phyloP scores from a whole-genome alignment of 2,329 filamentous ascomycete genomes.

The Phaeosphaeriaceae sp. region DNA sequence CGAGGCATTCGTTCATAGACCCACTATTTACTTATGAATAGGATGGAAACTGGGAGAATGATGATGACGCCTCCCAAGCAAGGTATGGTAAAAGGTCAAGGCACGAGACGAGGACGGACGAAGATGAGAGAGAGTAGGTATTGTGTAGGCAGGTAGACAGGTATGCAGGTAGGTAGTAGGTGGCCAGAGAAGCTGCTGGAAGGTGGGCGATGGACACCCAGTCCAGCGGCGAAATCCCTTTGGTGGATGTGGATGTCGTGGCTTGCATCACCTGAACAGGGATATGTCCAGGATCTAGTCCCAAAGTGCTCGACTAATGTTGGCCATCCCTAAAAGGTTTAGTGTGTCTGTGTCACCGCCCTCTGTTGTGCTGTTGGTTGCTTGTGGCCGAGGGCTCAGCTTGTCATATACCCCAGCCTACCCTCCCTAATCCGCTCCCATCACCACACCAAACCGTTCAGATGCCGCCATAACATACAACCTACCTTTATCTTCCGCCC shows the following conservation, averaged over 20 bases:
- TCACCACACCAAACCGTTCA: conserved; percentile 31
- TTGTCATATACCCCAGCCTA: conserved; percentile 18
- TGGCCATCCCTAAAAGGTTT: background rate
- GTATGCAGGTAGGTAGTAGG: no score
- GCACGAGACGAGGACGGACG: background rate
- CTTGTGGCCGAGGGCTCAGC: conserved; percentile 12
- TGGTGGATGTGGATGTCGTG: conserved; percentile 6
- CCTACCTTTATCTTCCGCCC: conserved; percentile 13
- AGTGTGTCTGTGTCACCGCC: conserved; percentile 20
- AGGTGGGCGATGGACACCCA: conserved; percentile 27
- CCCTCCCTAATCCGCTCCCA: conserved; percentile 29
- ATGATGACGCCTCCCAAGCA: background rate
- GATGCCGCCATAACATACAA: conserved; percentile 39
- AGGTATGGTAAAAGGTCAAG: no score
- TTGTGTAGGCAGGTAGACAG: no score
- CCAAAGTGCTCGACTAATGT: background rate
- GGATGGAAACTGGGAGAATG: conserved; percentile 5
- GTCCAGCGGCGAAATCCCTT: background rate
- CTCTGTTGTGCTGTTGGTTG: conserved; percentile 2
- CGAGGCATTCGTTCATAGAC: no score
- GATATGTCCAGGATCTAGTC: background rate
- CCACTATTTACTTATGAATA: no score
- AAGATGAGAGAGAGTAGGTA: conserved; percentile 3
- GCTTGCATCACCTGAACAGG: conserved; percentile 19
- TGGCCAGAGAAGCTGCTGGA: conserved; percentile 4